Conservation (phyloP, 495 filamentous ascomycete genomes). For the Aspergillus bertholletiae region DNA sequence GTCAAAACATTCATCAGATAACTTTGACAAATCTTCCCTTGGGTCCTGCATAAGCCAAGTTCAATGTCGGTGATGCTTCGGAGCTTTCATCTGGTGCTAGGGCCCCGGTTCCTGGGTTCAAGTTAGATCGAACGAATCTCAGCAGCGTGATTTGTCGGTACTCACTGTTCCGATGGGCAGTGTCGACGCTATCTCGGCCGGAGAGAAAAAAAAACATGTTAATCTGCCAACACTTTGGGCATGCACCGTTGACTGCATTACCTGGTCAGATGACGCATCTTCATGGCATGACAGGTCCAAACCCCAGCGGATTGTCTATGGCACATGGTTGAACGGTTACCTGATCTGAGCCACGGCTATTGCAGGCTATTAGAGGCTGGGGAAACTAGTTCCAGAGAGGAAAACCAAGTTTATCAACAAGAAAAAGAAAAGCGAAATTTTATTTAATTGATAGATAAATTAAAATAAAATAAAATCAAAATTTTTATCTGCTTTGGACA, state of each 20-base stretch:
- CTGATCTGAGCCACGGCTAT: neutral
- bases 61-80: neutral
- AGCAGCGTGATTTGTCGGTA: neutral
- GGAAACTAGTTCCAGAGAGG: neutral
- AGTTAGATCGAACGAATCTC: neutral
- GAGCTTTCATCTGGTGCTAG: neutral
- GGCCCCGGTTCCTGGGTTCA: neutral
- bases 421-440: no score
- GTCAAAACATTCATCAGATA: neutral
- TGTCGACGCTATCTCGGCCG: neutral
- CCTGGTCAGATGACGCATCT: slow-evolving; percentile 2
- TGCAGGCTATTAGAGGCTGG: neutral
- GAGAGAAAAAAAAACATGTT: neutral
- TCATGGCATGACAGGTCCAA: neutral
- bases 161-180: neutral
- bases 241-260: neutral
- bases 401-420: no score
- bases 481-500: neutral
- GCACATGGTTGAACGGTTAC: neutral
- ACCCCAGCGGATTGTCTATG: neutral
- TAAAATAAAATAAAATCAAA: no score
- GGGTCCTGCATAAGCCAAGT: neutral
- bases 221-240: neutral
- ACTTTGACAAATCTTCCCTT: neutral
- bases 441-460: no score